These are phyloP conservation scores for Chrysoporthe cubensis DNA, from an alignment of 2,329 filamentous ascomycete species.

Conservation along the genomic window DNA sequence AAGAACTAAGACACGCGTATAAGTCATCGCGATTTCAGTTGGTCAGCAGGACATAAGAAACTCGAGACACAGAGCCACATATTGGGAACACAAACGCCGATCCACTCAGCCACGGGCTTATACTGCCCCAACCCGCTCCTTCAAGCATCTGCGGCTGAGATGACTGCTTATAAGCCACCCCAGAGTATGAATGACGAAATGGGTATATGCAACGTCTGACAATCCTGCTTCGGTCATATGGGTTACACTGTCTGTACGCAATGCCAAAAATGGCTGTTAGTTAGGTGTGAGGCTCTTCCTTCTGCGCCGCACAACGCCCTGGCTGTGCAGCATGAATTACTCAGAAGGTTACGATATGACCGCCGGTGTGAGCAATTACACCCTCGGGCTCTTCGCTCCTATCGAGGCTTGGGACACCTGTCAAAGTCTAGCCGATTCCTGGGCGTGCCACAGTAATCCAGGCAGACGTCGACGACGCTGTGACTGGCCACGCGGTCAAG, in stretches of 20 bases:
- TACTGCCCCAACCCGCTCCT: neutral
- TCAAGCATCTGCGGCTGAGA: neutral
- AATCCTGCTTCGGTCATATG: neutral
- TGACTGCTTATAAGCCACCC: neutral
- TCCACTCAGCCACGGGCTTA: neutral
- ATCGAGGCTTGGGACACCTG: neutral
- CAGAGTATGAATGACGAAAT: neutral
- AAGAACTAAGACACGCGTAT: neutral
- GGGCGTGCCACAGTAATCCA: too few relatives aligned
- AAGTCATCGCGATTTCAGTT: neutral
- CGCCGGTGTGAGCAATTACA: neutral
- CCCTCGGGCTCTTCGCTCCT: neutral
- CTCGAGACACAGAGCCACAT: neutral
- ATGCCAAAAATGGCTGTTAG: neutral
- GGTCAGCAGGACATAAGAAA: too few relatives aligned
- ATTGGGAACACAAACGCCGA: neutral
- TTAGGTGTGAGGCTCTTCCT: neutral
- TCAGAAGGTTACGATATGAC: neutral
- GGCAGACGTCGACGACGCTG: too few relatives aligned
- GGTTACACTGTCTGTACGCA: neutral
- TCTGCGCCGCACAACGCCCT: neutral
- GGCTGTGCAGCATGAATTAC: neutral
- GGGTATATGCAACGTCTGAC: neutral
- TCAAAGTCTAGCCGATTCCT: too few relatives aligned
- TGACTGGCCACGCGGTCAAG: too few relatives aligned